Conservation (phyloP, 1,284 basidiomycete genomes). For the Ceratobasidium sp. region DNA sequence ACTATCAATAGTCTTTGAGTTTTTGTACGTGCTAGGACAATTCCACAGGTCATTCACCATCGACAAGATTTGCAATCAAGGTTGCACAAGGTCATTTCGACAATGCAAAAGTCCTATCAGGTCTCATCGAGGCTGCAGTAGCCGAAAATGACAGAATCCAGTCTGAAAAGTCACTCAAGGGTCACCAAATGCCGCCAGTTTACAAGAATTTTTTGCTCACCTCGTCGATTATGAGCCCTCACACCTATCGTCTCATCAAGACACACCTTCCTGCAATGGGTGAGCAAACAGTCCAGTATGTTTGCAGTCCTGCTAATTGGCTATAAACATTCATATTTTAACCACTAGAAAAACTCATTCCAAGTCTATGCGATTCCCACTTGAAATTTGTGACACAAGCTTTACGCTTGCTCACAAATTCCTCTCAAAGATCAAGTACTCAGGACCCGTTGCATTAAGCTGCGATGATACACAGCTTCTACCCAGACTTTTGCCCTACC, state of each 20-base stretch:
- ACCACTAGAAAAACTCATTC: background rate
- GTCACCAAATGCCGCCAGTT: conserved; percentile 57
- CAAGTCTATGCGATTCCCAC: conserved; percentile 47
- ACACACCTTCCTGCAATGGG: too few relatives aligned
- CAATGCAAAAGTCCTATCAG: conserved; percentile 54
- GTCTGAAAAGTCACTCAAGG: conserved; percentile 58
- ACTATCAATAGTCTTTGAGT: too few relatives aligned
- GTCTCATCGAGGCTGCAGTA: conserved; percentile 56
- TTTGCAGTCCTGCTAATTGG: too few relatives aligned
- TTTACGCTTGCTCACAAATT: conserved; percentile 49
- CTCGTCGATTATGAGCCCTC: too few relatives aligned
- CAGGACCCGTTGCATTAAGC: conserved; percentile 16
- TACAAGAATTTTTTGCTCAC: conserved; percentile 54
- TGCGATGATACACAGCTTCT: conserved; percentile 50
- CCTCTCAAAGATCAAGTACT: background rate
- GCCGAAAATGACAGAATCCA: conserved; percentile 52
- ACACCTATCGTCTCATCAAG: too few relatives aligned
- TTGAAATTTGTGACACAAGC: conserved; percentile 50
- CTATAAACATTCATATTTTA: too few relatives aligned
- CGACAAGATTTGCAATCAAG: background rate
- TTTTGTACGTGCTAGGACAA: too few relatives aligned
- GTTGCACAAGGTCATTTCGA: conserved; percentile 52
- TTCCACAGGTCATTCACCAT: background rate
- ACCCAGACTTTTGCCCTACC: conserved; percentile 51
- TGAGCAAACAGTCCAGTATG: too few relatives aligned